phyloP scores from a whole-genome alignment of 2,329 filamentous ascomycete species.

The Fusarium agapanthi region DNA sequence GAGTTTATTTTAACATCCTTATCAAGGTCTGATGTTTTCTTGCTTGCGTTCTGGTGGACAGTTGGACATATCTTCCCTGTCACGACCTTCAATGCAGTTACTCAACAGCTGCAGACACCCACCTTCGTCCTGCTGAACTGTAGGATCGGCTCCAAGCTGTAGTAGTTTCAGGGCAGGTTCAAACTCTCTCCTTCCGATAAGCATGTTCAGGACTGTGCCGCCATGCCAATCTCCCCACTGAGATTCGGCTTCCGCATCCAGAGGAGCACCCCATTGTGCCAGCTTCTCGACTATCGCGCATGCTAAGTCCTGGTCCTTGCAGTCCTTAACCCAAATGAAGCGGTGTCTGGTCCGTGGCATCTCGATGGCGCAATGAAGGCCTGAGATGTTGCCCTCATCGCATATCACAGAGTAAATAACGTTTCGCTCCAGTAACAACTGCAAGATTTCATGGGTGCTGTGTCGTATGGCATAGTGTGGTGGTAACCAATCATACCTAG shows the following conservation, averaged over 20 bases:
- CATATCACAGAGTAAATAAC: background rate
- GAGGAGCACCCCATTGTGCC: background rate
- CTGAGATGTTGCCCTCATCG: background rate
- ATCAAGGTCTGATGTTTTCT: too few species aligned
- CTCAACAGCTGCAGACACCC: background rate
- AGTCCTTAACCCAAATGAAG: background rate
- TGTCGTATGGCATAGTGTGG: background rate
- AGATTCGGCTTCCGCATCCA: background rate
- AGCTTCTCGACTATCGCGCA: background rate
- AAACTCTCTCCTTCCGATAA: background rate
- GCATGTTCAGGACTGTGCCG: background rate
- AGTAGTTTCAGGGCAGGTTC: background rate
- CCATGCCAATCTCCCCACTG: background rate
- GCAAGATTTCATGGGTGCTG: background rate
- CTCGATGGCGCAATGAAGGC: background rate
- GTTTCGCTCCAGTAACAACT: background rate
- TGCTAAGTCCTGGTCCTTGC: background rate
- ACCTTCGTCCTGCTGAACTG: background rate
- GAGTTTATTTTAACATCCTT: too few species aligned
- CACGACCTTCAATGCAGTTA: background rate
- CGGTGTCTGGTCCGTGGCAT: background rate
- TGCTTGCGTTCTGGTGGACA: too few species aligned
- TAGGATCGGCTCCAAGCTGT: background rate
- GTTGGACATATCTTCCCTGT: background rate
- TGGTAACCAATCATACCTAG: background rate